Base-by-base conservation (phyloP, 768 basidiomycete species). In the Lactarius psammicola region DNA sequence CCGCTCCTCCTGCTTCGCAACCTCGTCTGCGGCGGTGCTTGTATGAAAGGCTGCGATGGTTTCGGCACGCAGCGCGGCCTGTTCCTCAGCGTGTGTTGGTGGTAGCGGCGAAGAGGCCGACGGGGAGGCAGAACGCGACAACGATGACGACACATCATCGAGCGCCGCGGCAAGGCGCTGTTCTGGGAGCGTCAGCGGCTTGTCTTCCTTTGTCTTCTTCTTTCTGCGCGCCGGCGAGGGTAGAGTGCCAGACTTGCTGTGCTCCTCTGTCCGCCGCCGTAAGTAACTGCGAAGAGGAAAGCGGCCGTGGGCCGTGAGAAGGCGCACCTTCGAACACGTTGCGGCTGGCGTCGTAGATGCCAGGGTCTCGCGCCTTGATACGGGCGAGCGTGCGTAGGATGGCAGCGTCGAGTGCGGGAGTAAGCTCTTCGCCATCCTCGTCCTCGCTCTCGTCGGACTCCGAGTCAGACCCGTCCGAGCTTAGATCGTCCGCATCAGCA, bases 351-450 rank as follows among this genome's bases (percentile, higher is more conserved):
- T 92, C 81, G 72, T 99, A 98, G 34, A 99, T 96, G 0, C 79
- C 82, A 0, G 95, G 94, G 73, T 95, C 93, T 70, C 84, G 89
- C 61, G 83, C 82, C 74, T 85, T 85, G 62, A 98, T 97, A 70
- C 88, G 84, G 0, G 89, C 92, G 10, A 99, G 80, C 1, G 94
- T 98, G 56, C 94, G 82, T 46, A 98, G 81, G 71, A 98, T 97
- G 23, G 97, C 97, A 53, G 87, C 97, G 72, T 98, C 96, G 58
- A 98, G 85, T 0, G 88, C 88, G 4, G 95, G 94, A 0, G 95
- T 98, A 59, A 98, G 84, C 74, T 98, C 92, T 70, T 94, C 93
- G 17, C 95, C 97, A 64, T 96, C 91, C 72, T 95, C 92, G 74
- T 98, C 95, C 73, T 98, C 95, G 2, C 86, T 86, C 71, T 94